phyloP scores from a whole-genome alignment of 345 rosid species.

The Citrus mangshanensis region DNA sequence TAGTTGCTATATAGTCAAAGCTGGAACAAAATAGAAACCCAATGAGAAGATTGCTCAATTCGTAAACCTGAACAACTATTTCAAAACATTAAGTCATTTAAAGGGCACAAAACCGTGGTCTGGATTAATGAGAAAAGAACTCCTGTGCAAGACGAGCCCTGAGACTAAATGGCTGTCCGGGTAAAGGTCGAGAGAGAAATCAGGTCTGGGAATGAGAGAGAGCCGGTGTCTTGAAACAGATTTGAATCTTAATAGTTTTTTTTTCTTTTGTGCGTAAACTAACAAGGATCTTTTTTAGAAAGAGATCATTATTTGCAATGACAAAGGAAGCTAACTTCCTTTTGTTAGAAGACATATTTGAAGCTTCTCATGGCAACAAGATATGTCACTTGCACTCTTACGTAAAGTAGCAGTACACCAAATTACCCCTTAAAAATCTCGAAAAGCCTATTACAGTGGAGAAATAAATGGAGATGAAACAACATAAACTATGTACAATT shows the following conservation, averaged over 20 bases:
- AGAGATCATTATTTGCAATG: constrained; percentile 22
- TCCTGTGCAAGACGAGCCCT: background rate
- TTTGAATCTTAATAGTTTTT: constrained; percentile 23
- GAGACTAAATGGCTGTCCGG: background rate
- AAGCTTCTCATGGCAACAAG: background rate
- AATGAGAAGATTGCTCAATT: background rate
- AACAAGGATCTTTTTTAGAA: constrained; percentile 19
- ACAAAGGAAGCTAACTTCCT: background rate
- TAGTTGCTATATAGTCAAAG: too few species aligned
- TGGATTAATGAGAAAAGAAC: background rate
- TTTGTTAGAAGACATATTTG: background rate
- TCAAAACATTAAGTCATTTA: background rate
- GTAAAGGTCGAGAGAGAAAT: constrained; percentile 10
- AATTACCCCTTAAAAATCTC: too few species aligned
- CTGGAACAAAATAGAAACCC: too few species aligned
- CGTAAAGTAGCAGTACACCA: too few species aligned
- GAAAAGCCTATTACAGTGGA: too few species aligned
- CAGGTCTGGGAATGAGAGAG: constrained; percentile 23
- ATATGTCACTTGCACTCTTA: too few species aligned
- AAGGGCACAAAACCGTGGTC: background rate
- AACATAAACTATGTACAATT: too few species aligned
- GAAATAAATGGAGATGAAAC: too few species aligned
- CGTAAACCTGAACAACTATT: background rate
- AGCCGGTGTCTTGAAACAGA: background rate
- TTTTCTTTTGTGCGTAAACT: constrained; percentile 17